Base-by-base conservation (phyloP, 1,284 basidiomycete genomes). In the Moesziomyces globuligerus region DNA sequence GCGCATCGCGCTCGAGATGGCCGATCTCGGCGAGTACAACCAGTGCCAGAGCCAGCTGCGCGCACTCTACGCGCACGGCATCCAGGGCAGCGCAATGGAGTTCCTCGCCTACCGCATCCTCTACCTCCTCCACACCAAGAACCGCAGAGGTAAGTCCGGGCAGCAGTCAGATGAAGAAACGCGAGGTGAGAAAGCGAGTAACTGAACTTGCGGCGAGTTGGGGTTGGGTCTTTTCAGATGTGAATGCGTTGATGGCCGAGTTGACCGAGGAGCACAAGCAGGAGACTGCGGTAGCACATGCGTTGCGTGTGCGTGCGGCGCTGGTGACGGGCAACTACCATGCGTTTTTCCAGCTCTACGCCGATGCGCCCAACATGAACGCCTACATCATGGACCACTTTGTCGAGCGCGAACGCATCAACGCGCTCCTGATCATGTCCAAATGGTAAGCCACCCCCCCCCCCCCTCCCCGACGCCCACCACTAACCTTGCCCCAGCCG, bases 331-430 rank as follows among this genome's bases (percentile, higher is more conserved):
- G 92, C 80, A 98, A 98, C 83, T 98, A 98, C 84, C 90, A 92
- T 84, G 87, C 88, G 44, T 88, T 99, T 75, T 98, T 98, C 85
- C 87, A 89, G 67, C 85, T 94, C 47, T 98, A 93, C 84, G 78
- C 88, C 72, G 86, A 87, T 60, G 92, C 93, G 41, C 94, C 94
- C 39, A 95, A 95, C 82, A 98, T 98, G 96, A 93, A 93, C 48
- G 94, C 89, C 55, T 98, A 98, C 83, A 93, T 99, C 80, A 96
- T 98, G 92, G 95, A 98, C 84, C 94, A 98, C 83, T 97, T 98
- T 83, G 90, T 97, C 74, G 89, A 91, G 79, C 88, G 96, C 71
- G 96, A 98, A 85, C 86, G 96, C 54, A 87, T 91, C 54, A 89
- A 89, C 62, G 94, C 94, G 1, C 84, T 99, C 56, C 88, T 93